Evolutionary conservation across 805 yeast species (phyloP), one percentile per base, ranked within the genome.

Genomic region (Wickerhamomyces chambardii): DNA sequence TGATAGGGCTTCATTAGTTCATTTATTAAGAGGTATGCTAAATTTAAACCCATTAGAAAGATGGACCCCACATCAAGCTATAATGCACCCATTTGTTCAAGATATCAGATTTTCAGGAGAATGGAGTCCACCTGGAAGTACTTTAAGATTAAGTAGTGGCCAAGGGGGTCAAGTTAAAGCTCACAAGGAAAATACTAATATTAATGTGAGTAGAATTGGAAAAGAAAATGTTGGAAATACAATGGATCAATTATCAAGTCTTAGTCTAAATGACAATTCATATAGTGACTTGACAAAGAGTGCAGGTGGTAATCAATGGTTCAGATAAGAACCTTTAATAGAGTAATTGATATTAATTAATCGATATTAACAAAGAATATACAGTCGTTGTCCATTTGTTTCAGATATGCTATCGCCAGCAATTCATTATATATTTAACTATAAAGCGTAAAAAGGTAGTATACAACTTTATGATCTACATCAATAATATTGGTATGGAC

Each of bases 51-150:
- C 98, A 0, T 68, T 92, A 47, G 95, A 87, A 55, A 73, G 99
- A 47, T 83, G 96, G 82, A 85, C 97, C 0, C 98, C 98, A 11
- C 95, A 86, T 46, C 97, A 92, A 56, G 98, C 97, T 0, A 64
- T 79, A 14, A 64, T 74, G 56, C 98, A 92, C 60, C 97, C 97
- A 0, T 92, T 92, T 56, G 75, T 92, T 15, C 82, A 83, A 5
- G 78, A 71, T 34, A 65, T 65, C 36, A 66, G 62, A 37, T 78
- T 73, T 48, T 55, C 56, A 10, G 81, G 77, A 5, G 56, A 55
- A 28, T 73, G 78, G 78, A 55, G 53, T 33, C 78, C 78, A 15
- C 76, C 76, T 3, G 68, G 69, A 15, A 43, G 56, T 7, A 43
- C 40, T 5, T 25, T 43, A 14, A 29, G 21, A 21, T 19, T 19